Percentiles rank a stretch among this genome's conserved stretches.
phyloP scores from a whole-genome alignment of 345 rosid species.

The Atalantia buxifolia region DNA sequence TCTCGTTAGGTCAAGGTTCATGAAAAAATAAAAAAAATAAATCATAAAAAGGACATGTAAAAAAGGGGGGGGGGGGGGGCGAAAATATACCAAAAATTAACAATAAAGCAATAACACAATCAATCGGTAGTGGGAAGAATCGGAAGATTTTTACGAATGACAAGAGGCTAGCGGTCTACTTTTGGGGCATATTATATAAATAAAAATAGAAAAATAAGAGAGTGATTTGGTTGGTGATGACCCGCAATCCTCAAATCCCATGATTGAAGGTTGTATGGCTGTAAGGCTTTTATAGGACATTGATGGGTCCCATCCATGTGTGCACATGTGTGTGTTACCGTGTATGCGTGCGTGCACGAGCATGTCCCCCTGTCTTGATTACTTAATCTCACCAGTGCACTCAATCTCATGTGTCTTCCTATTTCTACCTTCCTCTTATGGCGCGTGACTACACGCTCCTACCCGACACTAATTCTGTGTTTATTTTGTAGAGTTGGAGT shows the following conservation, averaged over 20 bases:
- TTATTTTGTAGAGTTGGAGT: too few species aligned
- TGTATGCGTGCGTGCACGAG: constrained; percentile 17
- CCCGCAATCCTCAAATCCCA: background rate
- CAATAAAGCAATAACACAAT: background rate
- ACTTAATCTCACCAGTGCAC: background rate
- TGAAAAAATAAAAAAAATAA: too few species aligned
- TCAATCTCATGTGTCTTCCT: background rate
- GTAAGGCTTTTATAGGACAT: constrained; percentile 24
- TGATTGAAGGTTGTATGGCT: constrained; percentile 16
- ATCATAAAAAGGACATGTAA: too few species aligned
- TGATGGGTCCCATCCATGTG: constrained; percentile 32
- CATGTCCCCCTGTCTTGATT: background rate
- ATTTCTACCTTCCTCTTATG: background rate
- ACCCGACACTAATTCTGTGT: too few species aligned
- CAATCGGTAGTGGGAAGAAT: background rate
- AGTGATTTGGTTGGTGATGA: background rate
- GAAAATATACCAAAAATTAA: too few species aligned
- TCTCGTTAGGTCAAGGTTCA: too few species aligned
- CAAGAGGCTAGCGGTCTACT: background rate
- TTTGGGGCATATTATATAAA: background rate
- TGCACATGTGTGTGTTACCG: constrained; percentile 23
- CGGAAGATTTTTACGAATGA: background rate
- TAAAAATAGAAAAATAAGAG: background rate
- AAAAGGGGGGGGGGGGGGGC: too few species aligned
- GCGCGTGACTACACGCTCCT: background rate